These are phyloP conservation scores for Aspergillus persii DNA, from an alignment of 2,329 filamentous ascomycete genomes.

Conservation along the genomic window DNA sequence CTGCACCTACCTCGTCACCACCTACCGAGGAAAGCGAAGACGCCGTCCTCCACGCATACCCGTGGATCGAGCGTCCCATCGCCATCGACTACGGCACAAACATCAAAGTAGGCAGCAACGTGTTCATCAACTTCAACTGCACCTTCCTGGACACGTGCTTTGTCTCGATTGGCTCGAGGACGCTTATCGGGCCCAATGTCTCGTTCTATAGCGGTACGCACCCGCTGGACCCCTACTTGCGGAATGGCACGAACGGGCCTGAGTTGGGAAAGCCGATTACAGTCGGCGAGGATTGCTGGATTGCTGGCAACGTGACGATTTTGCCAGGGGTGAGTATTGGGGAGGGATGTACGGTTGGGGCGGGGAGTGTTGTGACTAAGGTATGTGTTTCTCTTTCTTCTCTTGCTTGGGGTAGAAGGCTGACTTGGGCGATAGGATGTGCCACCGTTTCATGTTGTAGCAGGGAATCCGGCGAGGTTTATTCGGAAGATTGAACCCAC, in stretches of 20 bases:
- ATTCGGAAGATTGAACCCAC: slow-evolving; percentile 11
- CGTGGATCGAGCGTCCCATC: slow-evolving; percentile 57
- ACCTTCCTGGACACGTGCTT: slow-evolving; percentile 72
- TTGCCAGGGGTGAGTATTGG: slow-evolving; percentile 76
- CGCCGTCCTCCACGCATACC: slow-evolving; percentile 12
- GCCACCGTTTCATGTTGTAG: slow-evolving; percentile 35
- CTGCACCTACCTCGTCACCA: neutral
- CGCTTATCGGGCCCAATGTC: neutral
- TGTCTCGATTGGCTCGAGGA: slow-evolving; percentile 45
- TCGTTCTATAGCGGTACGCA: neutral
- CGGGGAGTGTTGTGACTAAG: slow-evolving; percentile 69
- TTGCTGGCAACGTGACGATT: slow-evolving; percentile 69
- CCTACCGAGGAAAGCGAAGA: neutral
- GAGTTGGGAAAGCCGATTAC: slow-evolving; percentile 70
- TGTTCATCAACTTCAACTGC: slow-evolving; percentile 72
- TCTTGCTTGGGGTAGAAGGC: neutral
- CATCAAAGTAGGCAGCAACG: slow-evolving; percentile 65
- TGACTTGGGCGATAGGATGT: slow-evolving; percentile 26
- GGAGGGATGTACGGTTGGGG: slow-evolving; percentile 68
- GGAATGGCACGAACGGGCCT: slow-evolving; percentile 52
- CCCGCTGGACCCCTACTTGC: neutral
- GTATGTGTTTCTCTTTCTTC: neutral
- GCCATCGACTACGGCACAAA: slow-evolving; percentile 75
- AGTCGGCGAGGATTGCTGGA: slow-evolving; percentile 76
- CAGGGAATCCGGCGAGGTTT: slow-evolving; percentile 36